Evolutionary conservation across 495 filamentous ascomycete species (phyloP).

Genomic region (Penicillium steckii): DNA sequence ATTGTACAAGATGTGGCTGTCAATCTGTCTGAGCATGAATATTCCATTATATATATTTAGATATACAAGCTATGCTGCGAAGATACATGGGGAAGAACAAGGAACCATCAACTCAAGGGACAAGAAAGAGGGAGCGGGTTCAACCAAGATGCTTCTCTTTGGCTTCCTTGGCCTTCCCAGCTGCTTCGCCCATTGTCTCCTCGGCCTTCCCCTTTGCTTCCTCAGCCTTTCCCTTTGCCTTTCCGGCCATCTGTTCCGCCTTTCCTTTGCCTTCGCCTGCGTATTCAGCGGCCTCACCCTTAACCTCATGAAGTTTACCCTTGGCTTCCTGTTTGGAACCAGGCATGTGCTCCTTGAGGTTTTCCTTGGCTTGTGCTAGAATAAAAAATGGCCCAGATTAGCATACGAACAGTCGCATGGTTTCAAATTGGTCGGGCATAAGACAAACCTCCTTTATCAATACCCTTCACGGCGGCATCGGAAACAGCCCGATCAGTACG

Average conservation of each 20-base stretch:
- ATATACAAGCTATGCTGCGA: constrained; percentile 3
- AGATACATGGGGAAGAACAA: background rate
- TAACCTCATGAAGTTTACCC: constrained; percentile 31
- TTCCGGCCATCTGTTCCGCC: constrained; percentile 36
- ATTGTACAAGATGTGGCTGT: background rate
- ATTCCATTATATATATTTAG: constrained; percentile 5
- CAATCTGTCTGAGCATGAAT: background rate
- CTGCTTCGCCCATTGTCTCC: constrained; percentile 35
- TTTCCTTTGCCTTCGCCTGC: constrained; percentile 40
- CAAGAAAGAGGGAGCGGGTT: background rate
- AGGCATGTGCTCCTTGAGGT: constrained; percentile 41
- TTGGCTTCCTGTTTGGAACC: constrained; percentile 31
- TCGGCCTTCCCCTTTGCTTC: constrained; percentile 44
- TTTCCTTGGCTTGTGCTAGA: constrained; percentile 45
- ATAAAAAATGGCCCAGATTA: constrained; percentile 3
- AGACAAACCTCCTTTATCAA: constrained; percentile 56
- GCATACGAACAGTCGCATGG: background rate
- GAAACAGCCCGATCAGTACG: constrained; percentile 54
- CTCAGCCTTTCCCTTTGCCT: constrained; percentile 39
- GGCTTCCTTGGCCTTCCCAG: constrained; percentile 39
- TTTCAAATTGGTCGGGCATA: background rate
- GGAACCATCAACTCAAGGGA: background rate
- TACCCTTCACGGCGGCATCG: constrained; percentile 58
- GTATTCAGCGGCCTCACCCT: constrained; percentile 40
- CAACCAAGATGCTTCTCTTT: constrained; percentile 26